Conservation (phyloP, 2,329 filamentous ascomycete genomes). For the Ophioceras dolichostomum region DNA sequence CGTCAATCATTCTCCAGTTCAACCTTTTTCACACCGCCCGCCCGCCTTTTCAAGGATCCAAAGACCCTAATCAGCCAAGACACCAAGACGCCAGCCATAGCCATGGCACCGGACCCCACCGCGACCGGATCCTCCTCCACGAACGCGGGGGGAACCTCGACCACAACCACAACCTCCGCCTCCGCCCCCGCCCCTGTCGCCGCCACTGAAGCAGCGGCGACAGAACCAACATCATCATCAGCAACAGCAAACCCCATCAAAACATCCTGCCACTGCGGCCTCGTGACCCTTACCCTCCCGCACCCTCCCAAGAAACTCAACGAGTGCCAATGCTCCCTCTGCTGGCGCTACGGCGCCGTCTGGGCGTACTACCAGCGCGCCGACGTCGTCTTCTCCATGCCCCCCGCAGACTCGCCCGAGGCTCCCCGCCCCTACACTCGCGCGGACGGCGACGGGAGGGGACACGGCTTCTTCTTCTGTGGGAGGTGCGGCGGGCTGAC, state of each 20-base stretch:
- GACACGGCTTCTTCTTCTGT: constrained; percentile 7
- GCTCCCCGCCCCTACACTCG: constrained; percentile 1
- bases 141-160: too few relatives aligned
- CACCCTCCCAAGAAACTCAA: constrained; percentile 5
- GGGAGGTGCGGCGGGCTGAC: constrained; percentile 8
- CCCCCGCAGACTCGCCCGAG: background rate
- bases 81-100: too few relatives aligned
- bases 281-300: constrained; percentile 7
- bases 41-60: too few relatives aligned
- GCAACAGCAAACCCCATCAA: background rate
- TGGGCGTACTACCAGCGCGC: constrained; percentile 10
- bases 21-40: too few relatives aligned
- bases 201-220: too few relatives aligned
- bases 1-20: too few relatives aligned
- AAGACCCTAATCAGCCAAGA: too few relatives aligned
- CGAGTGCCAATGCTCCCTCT: constrained; percentile 11
- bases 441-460: constrained; percentile 1
- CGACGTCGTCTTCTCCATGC: constrained; percentile 4
- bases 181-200: too few relatives aligned
- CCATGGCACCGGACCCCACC: too few relatives aligned
- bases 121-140: too few relatives aligned
- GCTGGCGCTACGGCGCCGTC: constrained; percentile 10
- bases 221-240: too few relatives aligned
- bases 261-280: constrained; percentile 9
- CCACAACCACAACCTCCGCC: too few relatives aligned